phyloP scores from a whole-genome alignment of 2,329 filamentous ascomycete genomes.

The Ceratocystis huliohia region DNA sequence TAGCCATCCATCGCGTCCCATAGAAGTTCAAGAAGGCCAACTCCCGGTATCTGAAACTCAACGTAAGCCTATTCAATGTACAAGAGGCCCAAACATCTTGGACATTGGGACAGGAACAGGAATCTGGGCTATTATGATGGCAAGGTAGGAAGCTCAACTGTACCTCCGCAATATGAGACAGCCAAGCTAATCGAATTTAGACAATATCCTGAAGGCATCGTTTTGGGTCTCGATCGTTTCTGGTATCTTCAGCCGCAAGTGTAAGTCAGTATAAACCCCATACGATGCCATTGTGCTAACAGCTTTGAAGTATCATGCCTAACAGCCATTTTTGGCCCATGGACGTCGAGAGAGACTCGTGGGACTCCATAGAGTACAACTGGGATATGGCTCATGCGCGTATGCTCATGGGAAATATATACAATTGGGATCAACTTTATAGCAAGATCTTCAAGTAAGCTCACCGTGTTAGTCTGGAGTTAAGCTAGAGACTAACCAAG shows the following conservation, averaged over 20 bases:
- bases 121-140: conserved; percentile 83
- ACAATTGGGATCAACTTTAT: conserved; percentile 64
- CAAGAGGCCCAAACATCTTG: conserved; percentile 33
- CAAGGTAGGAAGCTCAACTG: conserved; percentile 45
- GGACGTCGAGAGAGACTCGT: conserved; percentile 61
- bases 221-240: conserved; percentile 32
- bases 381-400: conserved; percentile 79
- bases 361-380: conserved; percentile 40
- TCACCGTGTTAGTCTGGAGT: conserved; percentile 18
- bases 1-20: not conserved
- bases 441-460: conserved; percentile 52
- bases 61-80: conserved; percentile 15
- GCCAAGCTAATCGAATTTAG: conserved; percentile 5
- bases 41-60: conserved; percentile 1
- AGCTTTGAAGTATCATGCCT: conserved; percentile 47
- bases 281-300: not conserved
- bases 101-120: conserved; percentile 77
- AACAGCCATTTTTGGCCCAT: conserved; percentile 57
- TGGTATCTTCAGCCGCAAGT: conserved; percentile 31
- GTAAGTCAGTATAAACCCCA: conserved; percentile 25
- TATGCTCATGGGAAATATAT: conserved; percentile 65
- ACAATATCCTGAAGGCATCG: conserved; percentile 23
- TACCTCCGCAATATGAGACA: too few species aligned
- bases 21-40: not conserved
- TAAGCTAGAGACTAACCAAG: not conserved